Evolutionary conservation across 192 early-diverging fungal genomes (phyloP).

Genomic region (Diversispora eburnea): DNA sequence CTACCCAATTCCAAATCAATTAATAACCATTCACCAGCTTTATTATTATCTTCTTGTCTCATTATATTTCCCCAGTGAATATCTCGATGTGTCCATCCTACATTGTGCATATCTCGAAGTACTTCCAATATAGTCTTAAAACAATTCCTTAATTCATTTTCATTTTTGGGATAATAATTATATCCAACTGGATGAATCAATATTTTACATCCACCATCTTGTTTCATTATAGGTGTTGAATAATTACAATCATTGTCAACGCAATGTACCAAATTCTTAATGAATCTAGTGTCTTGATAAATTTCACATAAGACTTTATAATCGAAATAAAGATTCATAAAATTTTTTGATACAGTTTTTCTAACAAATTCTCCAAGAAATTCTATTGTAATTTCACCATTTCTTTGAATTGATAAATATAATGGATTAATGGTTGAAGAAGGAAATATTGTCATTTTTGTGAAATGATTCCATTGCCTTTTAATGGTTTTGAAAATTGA

Average conservation of each 20-base stretch:
- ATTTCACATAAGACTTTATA: neutral
- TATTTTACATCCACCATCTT: constrained; percentile 6
- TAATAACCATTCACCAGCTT: neutral
- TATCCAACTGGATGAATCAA: constrained; percentile 3
- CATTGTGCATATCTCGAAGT: constrained; percentile 9
- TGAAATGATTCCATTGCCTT: neutral
- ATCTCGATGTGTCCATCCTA: constrained; percentile 8
- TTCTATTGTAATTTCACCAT: neutral
- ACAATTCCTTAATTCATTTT: neutral
- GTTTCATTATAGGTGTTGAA: neutral
- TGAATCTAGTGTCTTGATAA: neutral
- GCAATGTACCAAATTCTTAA: constrained; percentile 13
- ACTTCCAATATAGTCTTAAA: constrained; percentile 4
- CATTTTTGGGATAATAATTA: constrained; percentile 8
- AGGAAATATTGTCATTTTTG: neutral
- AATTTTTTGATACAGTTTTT: neutral
- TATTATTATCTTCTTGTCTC: constrained; percentile 1
- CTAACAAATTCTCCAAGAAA: constrained; percentile 3
- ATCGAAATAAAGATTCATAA: neutral
- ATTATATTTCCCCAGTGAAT: constrained; percentile 16
- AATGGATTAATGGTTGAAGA: neutral
- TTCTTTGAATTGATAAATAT: neutral
- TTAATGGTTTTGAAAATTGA: neutral
- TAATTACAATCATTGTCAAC: neutral
- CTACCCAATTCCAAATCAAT: constrained; percentile 17